Evolutionary conservation across 2,329 filamentous ascomycete species (phyloP), one percentile per base, ranked within the genome.

Genomic region (Phialemonium atrogriseum): DNA sequence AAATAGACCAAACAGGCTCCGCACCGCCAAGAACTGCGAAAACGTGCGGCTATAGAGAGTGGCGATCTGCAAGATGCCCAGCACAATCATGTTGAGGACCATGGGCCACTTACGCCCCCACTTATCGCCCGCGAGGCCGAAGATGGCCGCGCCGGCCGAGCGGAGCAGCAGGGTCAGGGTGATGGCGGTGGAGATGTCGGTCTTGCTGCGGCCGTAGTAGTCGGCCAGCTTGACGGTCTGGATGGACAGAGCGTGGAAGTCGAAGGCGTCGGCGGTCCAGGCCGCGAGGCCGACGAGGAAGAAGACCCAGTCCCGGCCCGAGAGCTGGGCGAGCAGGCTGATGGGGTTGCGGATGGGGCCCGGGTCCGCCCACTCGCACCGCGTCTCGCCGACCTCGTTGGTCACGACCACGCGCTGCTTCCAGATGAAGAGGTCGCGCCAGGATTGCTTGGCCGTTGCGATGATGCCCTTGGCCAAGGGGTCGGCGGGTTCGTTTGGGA

Each of bases 41-140:
- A 82, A 84, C 0, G 75, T 85, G 0, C 64, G 52, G 37, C 70
- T 71, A 50, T 83, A 85, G 35, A 80, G 80, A 21, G 81, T 84
- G 10, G 77, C 79, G 45, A 87, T 64, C 54, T 88, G 75, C 14
- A 82, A 57, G 10, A 71, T 49, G 17, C 73, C 73, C 18, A 54
- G 43, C 5, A 66, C 59, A 36, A 87, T 62, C 75, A 88, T 83
- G 63, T 89, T 89, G 46, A 75, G 45, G 7, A 88, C 78, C 79
- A 88, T 84, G 26, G 84, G 83, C 78, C 81, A 85, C 59, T 88
- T 89, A 34, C 84, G 73, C 6, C 85, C 85, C 52, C 76, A 91
- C 42, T 77, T 77, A 56, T 93, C 85, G 42, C 82, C 80, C 1
- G 80, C 76, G 14, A 89, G 61, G 36, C 85, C 85, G 41, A 93